These are phyloP conservation scores for Luvunga scandens DNA, from an alignment of 345 rosid genomes.

Conservation along the genomic window DNA sequence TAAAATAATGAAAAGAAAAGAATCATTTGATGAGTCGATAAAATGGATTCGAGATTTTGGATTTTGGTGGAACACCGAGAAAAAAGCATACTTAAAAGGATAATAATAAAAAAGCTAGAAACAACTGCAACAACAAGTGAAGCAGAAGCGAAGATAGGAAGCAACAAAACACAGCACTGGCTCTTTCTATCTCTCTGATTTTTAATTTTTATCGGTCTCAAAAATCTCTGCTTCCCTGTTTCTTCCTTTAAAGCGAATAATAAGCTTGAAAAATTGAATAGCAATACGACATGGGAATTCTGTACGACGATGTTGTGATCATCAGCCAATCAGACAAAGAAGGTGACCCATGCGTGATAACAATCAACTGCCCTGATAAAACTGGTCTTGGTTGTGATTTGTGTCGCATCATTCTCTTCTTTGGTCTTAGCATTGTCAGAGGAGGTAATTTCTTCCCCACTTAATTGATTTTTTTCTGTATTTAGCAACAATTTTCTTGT, in stretches of 20 bases:
- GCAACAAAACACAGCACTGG: neutral
- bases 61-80: neutral
- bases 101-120: constrained; percentile 16
- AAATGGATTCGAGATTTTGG: constrained; percentile 1
- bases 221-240: constrained; percentile 2
- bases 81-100: neutral
- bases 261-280: neutral
- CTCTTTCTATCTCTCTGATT: neutral
- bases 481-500: neutral
- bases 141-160: constrained; percentile 30
- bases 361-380: constrained; percentile 95
- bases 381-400: constrained; percentile 94
- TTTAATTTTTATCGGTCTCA: neutral
- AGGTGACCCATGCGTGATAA: constrained; percentile 70
- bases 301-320: constrained; percentile 80
- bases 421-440: constrained; percentile 79
- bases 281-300: constrained; percentile 60
- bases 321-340: constrained; percentile 68
- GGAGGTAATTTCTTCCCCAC: constrained; percentile 53
- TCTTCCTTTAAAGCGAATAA: neutral
- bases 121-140: constrained; percentile 27
- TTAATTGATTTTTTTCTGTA: too few species aligned
- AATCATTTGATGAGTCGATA: neutral
- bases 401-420: constrained; percentile 89
- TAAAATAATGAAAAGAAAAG: neutral